Evolutionary conservation across 176 grass and related monocot genomes (phyloP), one percentile per base, ranked within the genome.

Genomic region (Phragmites australis): DNA sequence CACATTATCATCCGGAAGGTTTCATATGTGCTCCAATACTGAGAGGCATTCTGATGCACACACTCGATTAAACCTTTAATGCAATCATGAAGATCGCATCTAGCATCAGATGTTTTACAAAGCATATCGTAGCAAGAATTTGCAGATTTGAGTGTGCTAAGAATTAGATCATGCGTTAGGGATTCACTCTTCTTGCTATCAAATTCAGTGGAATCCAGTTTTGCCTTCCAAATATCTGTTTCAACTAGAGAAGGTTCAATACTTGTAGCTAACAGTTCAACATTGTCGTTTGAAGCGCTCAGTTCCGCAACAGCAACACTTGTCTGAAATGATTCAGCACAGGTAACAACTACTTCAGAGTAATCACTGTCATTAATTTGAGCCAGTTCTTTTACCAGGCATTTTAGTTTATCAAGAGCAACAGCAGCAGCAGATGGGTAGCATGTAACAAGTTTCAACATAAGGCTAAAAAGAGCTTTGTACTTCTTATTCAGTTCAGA

Each of bases 351-450:
- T 58, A 53, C 60, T 47, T 78, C 9, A 1, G 39, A 78, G 77
- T 61, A 27, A 85, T 61, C 9, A 67, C 40, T 74, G 32, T 50
- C 58, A 87, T 89, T 50, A 60, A 81, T 47, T 58, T 15, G 37
- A 60, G 41, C 68, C 9, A 93, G 86, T 85, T 82, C 76, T 83
- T 89, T 85, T 67, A 91, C 58, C 5, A 94, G 16, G 46, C 64
- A 59, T 78, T 45, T 88, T 75, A 85, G 58, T 72, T 80, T 93
- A 88, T 91, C 81, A 74, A 98, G 70, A 85, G 75, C 75, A 77
- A 87, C 22, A 65, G 76, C 42, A 84, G 75, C 70, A 71, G 87
- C 70, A 86, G 63, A 69, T 88, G 88, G 88, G 76, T 94, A 94
- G 29, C 70, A 75, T 59, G 58, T 68, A 76, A 87, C 78, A 80